Conservation (phyloP, 2,329 filamentous ascomycete species). For the Hypoxylon sp. region DNA sequence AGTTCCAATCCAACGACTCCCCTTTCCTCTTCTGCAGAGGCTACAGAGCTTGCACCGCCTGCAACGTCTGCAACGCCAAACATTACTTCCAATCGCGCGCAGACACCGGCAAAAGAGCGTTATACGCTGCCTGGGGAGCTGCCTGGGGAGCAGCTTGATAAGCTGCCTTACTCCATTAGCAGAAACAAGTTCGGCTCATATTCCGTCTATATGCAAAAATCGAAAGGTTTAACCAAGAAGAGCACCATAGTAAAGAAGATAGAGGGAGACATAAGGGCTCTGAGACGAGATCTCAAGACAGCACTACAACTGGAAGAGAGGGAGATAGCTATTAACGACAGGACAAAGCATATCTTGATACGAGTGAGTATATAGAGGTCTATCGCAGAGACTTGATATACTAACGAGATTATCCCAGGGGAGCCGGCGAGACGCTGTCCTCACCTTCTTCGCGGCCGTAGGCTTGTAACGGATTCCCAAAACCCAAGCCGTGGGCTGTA, state of each 20-base stretch:
- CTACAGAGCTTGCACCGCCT: slow-evolving; percentile 11
- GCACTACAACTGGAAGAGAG: slow-evolving; percentile 65
- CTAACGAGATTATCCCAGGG: slow-evolving; percentile 33
- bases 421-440: slow-evolving; percentile 31
- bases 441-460: slow-evolving; percentile 37
- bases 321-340: slow-evolving; percentile 61
- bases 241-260: slow-evolving; percentile 81
- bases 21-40: slow-evolving; percentile 2
- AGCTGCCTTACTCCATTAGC: slow-evolving; percentile 72
- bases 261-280: slow-evolving; percentile 71
- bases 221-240: slow-evolving; percentile 78
- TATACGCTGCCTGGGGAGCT: too few species aligned
- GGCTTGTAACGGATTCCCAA: slow-evolving; percentile 36
- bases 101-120: too few species aligned
- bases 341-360: slow-evolving; percentile 78
- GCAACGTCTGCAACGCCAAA: slow-evolving; percentile 35
- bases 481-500: not conserved
- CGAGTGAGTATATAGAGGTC: slow-evolving; percentile 61
- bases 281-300: slow-evolving; percentile 69
- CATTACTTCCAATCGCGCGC: too few species aligned
- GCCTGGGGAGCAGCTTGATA: too few species aligned
- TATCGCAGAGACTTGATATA: not conserved
- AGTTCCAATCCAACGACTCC: slow-evolving; percentile 2
- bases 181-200: slow-evolving; percentile 76
- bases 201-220: slow-evolving; percentile 77